Evolutionary conservation across 1,139 yeast species (phyloP).

Genomic region (Dujonia santamariae): DNA sequence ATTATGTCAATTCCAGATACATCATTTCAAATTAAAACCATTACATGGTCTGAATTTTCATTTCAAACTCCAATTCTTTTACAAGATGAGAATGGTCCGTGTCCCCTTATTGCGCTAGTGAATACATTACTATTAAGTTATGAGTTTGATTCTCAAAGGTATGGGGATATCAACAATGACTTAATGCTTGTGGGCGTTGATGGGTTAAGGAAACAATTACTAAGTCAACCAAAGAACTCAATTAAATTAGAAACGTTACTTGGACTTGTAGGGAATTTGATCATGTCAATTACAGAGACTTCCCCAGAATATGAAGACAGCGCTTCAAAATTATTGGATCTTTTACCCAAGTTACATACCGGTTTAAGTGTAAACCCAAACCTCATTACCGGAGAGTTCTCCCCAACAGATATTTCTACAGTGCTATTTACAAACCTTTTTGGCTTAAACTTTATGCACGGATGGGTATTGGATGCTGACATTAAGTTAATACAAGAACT

Average conservation of each 20-base stretch:
- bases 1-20: constrained; percentile 1
- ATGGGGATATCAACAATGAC: constrained; percentile 10
- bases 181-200: constrained; percentile 14
- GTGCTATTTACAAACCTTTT: constrained; percentile 35
- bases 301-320: constrained; percentile 24
- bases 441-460: constrained; percentile 45
- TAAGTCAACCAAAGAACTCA: constrained; percentile 8
- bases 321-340: constrained; percentile 31
- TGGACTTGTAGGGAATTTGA: constrained; percentile 45
- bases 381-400: constrained; percentile 59
- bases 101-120: constrained; percentile 80
- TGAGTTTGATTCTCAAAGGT: constrained; percentile 21
- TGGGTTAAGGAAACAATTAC: constrained; percentile 25
- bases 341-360: constrained; percentile 63
- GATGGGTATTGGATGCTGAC: constrained; percentile 39
- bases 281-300: constrained; percentile 21
- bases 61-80: constrained; percentile 57
- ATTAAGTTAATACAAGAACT: constrained; percentile 21
- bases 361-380: constrained; percentile 77
- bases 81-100: constrained; percentile 85
- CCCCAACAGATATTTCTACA: constrained; percentile 33
- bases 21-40: constrained; percentile 20
- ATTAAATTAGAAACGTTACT: constrained; percentile 33
- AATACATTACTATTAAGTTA: constrained; percentile 61
- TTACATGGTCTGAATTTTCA: constrained; percentile 32